Evolutionary conservation across 2,329 filamentous ascomycete genomes (phyloP).

Genomic region (Monilinia laxa): DNA sequence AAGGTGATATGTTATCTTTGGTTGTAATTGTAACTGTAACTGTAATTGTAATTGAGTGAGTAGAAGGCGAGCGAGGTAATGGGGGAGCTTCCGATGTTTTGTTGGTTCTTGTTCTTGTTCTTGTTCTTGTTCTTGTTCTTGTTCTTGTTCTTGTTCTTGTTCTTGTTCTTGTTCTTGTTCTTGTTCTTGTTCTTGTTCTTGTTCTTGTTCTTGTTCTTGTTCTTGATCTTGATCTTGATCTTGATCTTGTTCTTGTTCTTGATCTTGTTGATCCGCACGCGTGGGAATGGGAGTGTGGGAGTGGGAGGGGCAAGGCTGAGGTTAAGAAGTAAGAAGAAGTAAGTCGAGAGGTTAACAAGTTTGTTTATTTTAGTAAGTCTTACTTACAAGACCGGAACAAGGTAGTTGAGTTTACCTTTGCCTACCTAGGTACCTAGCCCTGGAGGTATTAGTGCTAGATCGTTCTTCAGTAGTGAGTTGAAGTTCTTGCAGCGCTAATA

Average conservation of each 20-base stretch:
- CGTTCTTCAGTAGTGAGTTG: neutral
- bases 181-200: neutral
- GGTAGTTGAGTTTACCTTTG: too few relatives aligned
- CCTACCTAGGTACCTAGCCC: too few relatives aligned
- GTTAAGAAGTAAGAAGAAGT: neutral
- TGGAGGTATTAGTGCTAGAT: too few relatives aligned
- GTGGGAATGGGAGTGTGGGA: neutral
- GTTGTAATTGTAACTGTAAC: too few relatives aligned
- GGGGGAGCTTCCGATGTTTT: constrained; percentile 13
- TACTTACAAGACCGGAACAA: too few relatives aligned
- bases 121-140: neutral
- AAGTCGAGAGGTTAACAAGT: neutral
- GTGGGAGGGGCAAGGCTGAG: constrained; percentile 5
- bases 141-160: neutral
- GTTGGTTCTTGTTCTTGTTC: neutral
- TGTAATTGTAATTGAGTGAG: neutral
- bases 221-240: too few relatives aligned
- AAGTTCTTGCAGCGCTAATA: constrained; percentile 13
- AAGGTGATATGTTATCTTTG: neutral
- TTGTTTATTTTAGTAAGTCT: neutral
- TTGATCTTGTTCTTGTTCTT: too few relatives aligned
- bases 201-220: neutral
- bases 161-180: neutral
- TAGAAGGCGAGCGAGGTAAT: constrained; percentile 6
- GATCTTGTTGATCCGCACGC: too few relatives aligned